A percentile compares a stretch with the other conserved stretches of the same genome.
phyloP scores from a whole-genome alignment of 164 flowering plant genomes.

The Buxus sempervirens region DNA sequence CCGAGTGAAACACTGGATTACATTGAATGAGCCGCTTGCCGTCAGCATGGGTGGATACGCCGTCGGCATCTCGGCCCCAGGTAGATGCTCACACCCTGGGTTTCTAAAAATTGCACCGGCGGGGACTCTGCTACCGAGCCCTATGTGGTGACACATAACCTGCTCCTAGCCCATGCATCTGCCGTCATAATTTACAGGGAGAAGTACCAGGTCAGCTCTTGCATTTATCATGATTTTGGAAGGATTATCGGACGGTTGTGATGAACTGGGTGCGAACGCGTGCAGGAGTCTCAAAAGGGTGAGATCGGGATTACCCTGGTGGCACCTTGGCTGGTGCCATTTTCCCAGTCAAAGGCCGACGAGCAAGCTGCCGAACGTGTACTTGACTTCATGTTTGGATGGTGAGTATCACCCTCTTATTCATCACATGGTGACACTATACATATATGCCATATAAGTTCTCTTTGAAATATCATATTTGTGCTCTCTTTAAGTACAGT shows the following conservation, averaged over 20 bases:
- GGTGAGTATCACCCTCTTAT: conserved; percentile 5
- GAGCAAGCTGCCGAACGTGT: conserved; percentile 6
- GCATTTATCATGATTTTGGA: too few species aligned
- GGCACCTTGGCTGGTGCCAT: conserved; percentile 19
- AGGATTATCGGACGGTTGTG: too few species aligned
- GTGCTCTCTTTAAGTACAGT: too few species aligned
- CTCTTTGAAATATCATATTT: too few species aligned
- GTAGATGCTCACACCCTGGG: conserved; percentile 21
- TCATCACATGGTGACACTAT: too few species aligned
- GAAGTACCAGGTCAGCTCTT: conserved; percentile 18
- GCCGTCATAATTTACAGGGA: conserved; percentile 19
- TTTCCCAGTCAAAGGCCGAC: neutral
- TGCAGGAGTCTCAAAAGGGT: conserved; percentile 21
- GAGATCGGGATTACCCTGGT: too few species aligned
- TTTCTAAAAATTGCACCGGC: conserved; percentile 7
- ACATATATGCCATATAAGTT: too few species aligned
- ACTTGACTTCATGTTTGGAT: conserved; percentile 20
- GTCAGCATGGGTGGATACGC: conserved; percentile 13
- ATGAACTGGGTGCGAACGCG: neutral
- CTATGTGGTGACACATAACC: conserved; percentile 20
- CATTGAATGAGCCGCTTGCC: too few species aligned
- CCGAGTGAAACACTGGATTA: too few species aligned
- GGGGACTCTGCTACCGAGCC: conserved; percentile 31
- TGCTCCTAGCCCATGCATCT: conserved; percentile 25
- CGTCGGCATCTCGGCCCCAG: conserved; percentile 17